Evolutionary conservation across 495 filamentous ascomycete species (phyloP).

Genomic region (Amniculicola lignicola): DNA sequence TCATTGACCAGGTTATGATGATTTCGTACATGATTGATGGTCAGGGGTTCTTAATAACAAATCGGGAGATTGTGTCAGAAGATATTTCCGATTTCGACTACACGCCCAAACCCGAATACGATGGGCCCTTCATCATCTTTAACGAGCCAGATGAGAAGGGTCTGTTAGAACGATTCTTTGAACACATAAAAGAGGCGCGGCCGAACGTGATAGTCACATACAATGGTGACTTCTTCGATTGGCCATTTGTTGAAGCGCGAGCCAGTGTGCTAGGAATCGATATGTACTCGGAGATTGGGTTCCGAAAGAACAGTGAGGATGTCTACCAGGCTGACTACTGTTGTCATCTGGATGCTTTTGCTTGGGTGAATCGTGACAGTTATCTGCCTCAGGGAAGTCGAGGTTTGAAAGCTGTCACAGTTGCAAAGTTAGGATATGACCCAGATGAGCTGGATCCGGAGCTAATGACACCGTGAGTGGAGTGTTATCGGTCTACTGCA

Average conservation of each 20-base stretch:
- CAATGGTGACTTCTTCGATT: conserved; percentile 99
- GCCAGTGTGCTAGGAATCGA: conserved; percentile 94
- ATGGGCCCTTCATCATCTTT: conserved; percentile 92
- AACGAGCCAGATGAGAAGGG: conserved; percentile 94
- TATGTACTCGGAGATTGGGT: conserved; percentile 98
- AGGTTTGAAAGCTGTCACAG: conserved; percentile 95
- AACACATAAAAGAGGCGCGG: conserved; percentile 89
- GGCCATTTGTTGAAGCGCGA: conserved; percentile 94
- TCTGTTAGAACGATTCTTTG: conserved; percentile 86
- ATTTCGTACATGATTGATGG: conserved; percentile 99
- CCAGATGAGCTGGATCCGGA: conserved; percentile 97
- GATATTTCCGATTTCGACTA: conserved; percentile 99
- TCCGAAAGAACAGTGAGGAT: conserved; percentile 90
- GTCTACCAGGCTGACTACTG: conserved; percentile 93
- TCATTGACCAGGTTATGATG: conserved; percentile 99
- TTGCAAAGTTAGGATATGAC: conserved; percentile 96
- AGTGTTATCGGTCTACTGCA: background rate
- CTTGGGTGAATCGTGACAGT: conserved; percentile 98
- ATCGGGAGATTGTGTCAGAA: conserved; percentile 95
- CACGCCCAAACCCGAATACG: conserved; percentile 93
- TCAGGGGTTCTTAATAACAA: conserved; percentile 96
- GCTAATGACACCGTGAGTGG: conserved; percentile 72
- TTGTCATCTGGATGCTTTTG: conserved; percentile 98
- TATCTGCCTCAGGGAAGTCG: conserved; percentile 96
- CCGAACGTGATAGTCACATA: conserved; percentile 98